Evolutionary conservation across 495 filamentous ascomycete species (phyloP), one percentile per base, ranked within the genome.

Genomic region (Penicillium parvum): DNA sequence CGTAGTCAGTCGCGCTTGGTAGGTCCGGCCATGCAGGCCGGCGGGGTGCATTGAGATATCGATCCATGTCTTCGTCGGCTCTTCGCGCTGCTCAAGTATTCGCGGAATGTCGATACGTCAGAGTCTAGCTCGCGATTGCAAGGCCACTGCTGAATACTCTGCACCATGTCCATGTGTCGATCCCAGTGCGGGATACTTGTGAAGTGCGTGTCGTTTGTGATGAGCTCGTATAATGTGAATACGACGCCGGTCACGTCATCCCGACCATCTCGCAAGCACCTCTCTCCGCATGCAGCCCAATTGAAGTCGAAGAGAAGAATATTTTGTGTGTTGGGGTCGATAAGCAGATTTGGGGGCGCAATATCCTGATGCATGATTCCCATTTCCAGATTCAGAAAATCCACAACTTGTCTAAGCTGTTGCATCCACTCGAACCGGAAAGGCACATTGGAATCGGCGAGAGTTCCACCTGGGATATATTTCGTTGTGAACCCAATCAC

Each of bases 301-400:
- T 63, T 44, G 37, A 73, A 73, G 49, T 73, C 65, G 37, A 68
- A 67, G 20, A 69, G 49, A 49, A 63, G 10, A n/a, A 71, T 45
- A 3, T 55, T 48, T 7, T 67, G 32, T 27, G 63, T 69, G 3
- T 52, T 45, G 37, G 47, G 32, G 36, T 51, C 43, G 27, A 70
- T 38, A 23, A 73, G 52, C 4, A 71, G 51, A 37, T 73, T 73
- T 11, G 55, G 57, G 1, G 60, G 37, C 20, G 61, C 52, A 43
- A 71, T 63, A 32, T 71, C 63, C 56, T 67, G 54, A 55, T 69
- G 64, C 27, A 57, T 53, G 26, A 73, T 60, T 17, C 69, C 65
- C 11, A 56, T 28, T 45, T 57, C 41, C 16, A 72, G 49, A 40
- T 71, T 71, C 6, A 73, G 53, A 25, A 60, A 59, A 49, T 72